Evolutionary conservation across 1,284 basidiomycete genomes (phyloP).

Genomic region (Austroboletus novae-zelandiae): DNA sequence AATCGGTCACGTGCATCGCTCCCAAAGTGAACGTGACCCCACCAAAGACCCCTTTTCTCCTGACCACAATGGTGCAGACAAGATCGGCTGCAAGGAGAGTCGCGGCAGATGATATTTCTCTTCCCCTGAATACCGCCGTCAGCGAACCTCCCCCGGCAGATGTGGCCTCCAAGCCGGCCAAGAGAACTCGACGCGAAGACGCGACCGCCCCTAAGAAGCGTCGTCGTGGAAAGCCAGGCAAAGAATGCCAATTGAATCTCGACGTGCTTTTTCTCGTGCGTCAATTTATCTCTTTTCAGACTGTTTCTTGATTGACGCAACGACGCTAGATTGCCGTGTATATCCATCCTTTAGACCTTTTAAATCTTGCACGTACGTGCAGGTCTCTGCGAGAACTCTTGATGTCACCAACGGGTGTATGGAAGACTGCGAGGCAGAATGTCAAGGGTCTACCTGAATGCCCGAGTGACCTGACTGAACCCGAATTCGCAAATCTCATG

Average conservation of each 20-base stretch:
- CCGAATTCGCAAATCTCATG: slow-evolving; percentile 28
- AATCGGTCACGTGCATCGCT: too few relatives aligned
- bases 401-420: slow-evolving; percentile 19
- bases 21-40: too few relatives aligned
- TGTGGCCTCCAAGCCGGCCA: background rate
- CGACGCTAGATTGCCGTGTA: slow-evolving; percentile 5
- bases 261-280: slow-evolving; percentile 11
- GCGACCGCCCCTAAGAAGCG: background rate
- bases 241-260: slow-evolving; percentile 10
- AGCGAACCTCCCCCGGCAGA: too few relatives aligned
- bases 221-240: background rate
- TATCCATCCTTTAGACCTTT: slow-evolving; percentile 18
- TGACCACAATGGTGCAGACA: too few relatives aligned
- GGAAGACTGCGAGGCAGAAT: slow-evolving; percentile 13
- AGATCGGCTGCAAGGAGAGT: too few relatives aligned
- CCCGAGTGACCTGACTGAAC: slow-evolving; percentile 34
- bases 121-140: too few relatives aligned
- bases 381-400: slow-evolving; percentile 19
- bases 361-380: slow-evolving; percentile 24
- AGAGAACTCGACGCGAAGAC: background rate
- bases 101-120: too few relatives aligned
- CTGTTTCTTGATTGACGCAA: background rate
- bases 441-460: slow-evolving; percentile 12
- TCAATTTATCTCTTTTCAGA: background rate
- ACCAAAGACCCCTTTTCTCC: too few relatives aligned